A percentile compares a stretch with the other conserved stretches of the same genome.
Evolutionary conservation across 2,329 filamentous ascomycete species (phyloP).

Genomic region (Atkinsonella texensis): DNA sequence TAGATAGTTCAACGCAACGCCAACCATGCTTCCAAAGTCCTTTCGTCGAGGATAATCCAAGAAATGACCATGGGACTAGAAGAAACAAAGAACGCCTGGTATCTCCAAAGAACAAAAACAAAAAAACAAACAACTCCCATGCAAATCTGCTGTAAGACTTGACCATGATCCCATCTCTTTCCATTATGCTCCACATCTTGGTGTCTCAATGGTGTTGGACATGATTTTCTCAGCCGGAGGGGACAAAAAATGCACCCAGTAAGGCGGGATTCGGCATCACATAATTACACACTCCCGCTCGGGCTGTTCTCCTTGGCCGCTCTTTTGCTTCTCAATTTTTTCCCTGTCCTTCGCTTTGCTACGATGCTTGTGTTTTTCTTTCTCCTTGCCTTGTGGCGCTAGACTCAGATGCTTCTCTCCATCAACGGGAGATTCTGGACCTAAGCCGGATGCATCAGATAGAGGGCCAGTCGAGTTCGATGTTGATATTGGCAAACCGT

Average conservation of each 20-base stretch:
- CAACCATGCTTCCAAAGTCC: neutral
- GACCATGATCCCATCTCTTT: neutral
- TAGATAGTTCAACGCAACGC: neutral
- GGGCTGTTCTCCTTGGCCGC: conserved; percentile 19
- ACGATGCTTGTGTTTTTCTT: conserved; percentile 19
- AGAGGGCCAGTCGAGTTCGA: conserved; percentile 15
- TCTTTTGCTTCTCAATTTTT: conserved; percentile 24
- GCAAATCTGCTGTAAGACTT: neutral
- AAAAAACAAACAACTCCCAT: neutral
- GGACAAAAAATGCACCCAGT: neutral
- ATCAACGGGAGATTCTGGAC: conserved; percentile 13
- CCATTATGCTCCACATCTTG: neutral
- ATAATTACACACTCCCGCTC: conserved; percentile 38
- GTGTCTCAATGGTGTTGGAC: no score
- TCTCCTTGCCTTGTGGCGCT: conserved; percentile 13
- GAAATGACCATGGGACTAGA: neutral
- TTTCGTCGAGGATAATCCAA: neutral
- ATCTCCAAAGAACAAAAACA: neutral
- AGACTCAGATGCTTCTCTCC: conserved; percentile 7
- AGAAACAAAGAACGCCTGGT: conserved; percentile 2
- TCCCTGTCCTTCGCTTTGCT: conserved; percentile 26
- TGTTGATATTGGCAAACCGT: conserved; percentile 14
- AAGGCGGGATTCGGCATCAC: conserved; percentile 15
- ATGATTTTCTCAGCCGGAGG: no score
- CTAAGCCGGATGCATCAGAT: conserved; percentile 12